Evolutionary conservation across 2,329 filamentous ascomycete species (phyloP).

Genomic region (Dendrostoma leiphaemia): DNA sequence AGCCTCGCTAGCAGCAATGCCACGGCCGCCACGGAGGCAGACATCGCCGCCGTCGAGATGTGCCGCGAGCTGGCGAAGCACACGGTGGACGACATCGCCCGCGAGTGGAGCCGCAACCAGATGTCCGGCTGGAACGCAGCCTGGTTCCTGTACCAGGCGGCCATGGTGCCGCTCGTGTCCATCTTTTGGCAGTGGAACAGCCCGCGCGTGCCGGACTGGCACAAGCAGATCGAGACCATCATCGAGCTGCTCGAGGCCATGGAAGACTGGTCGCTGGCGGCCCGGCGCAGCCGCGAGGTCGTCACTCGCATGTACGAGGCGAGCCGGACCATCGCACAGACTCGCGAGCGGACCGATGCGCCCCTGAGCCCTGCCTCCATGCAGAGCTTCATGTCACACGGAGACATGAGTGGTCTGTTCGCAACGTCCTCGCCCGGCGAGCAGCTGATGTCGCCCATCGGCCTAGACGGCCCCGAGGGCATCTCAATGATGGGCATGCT

Average conservation of each 20-base stretch:
- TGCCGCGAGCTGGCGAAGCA: slow-evolving; percentile 69
- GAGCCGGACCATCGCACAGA: slow-evolving; percentile 34
- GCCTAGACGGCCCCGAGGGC: slow-evolving; percentile 46
- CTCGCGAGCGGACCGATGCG: slow-evolving; percentile 23
- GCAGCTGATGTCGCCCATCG: slow-evolving; percentile 50
- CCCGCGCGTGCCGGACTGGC: slow-evolving; percentile 49
- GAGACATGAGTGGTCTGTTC: slow-evolving; percentile 11
- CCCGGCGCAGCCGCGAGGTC: slow-evolving; percentile 61
- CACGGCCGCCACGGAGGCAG: slow-evolving; percentile 54
- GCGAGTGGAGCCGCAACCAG: slow-evolving; percentile 69
- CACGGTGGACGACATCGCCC: slow-evolving; percentile 70
- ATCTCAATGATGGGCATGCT: slow-evolving; percentile 52
- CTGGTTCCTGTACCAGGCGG: slow-evolving; percentile 79
- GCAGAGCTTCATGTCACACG: slow-evolving; percentile 11
- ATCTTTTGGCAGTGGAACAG: slow-evolving; percentile 66
- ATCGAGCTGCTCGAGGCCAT: slow-evolving; percentile 62
- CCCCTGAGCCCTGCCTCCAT: slow-evolving; percentile 12
- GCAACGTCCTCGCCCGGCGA: slow-evolving; percentile 17
- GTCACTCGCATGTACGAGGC: slow-evolving; percentile 64
- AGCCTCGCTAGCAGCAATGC: slow-evolving; percentile 58
- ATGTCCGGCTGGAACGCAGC: slow-evolving; percentile 80
- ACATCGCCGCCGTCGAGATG: slow-evolving; percentile 64
- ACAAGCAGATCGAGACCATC: slow-evolving; percentile 56
- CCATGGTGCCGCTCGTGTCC: slow-evolving; percentile 74
- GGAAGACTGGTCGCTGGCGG: slow-evolving; percentile 64